These are phyloP conservation scores for Anisogramma anomala DNA, from an alignment of 2,329 filamentous ascomycete genomes.

Conservation along the genomic window DNA sequence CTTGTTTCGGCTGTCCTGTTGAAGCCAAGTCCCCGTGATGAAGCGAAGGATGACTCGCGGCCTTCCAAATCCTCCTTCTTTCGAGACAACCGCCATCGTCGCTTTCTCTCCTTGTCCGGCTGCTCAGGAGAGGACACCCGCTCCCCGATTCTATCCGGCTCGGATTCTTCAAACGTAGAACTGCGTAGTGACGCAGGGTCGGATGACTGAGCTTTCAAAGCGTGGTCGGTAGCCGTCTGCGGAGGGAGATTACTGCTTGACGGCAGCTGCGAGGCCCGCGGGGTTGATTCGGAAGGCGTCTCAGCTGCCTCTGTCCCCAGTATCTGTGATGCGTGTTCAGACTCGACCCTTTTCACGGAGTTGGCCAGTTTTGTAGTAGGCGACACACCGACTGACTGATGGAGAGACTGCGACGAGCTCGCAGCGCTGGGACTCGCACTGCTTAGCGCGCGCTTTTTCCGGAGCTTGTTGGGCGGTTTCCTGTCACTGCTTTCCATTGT, in stretches of 20 bases:
- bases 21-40: conserved; percentile 39
- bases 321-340: conserved; percentile 12
- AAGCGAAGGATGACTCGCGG: conserved; percentile 22
- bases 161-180: conserved; percentile 68
- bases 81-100: conserved; percentile 61
- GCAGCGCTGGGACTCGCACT: conserved; percentile 79
- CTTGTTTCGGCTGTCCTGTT: conserved; percentile 55
- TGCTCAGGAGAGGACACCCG: conserved; percentile 25
- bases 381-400: conserved; percentile 34
- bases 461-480: conserved; percentile 77
- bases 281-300: conserved; percentile 34
- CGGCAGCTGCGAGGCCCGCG: conserved; percentile 34
- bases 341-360: conserved; percentile 30
- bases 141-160: conserved; percentile 63
- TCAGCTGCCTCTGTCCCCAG: conserved; percentile 18
- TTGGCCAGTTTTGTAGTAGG: conserved; percentile 35
- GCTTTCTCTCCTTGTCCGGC: conserved; percentile 57
- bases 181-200: conserved; percentile 69
- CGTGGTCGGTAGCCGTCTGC: conserved; percentile 32
- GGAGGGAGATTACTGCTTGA: conserved; percentile 31
- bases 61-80: conserved; percentile 43
- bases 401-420: conserved; percentile 71
- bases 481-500: conserved; percentile 51
- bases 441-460: conserved; percentile 70
- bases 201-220: conserved; percentile 56